Percentiles rank a stretch among this genome's conserved stretches.
Evolutionary conservation across 2,329 filamentous ascomycete genomes (phyloP).

Genomic region (Tolypocladium ovalisporum): DNA sequence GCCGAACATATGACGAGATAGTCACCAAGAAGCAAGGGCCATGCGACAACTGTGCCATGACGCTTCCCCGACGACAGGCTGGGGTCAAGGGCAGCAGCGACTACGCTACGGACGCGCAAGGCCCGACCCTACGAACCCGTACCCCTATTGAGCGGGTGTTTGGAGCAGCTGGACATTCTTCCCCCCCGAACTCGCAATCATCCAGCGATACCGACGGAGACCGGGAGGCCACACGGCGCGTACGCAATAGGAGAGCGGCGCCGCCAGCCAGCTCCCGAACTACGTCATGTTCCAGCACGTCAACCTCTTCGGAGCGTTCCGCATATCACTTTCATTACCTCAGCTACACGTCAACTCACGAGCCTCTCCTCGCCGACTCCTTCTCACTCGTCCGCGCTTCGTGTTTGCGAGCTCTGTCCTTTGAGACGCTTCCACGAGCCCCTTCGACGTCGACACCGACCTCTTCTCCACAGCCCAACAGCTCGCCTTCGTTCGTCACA

Average conservation of each 20-base stretch:
- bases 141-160: constrained; percentile 50
- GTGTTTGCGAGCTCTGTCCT: constrained; percentile 54
- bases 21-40: constrained; percentile 52
- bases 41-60: constrained; percentile 60
- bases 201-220: constrained; percentile 43
- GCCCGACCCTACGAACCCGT: constrained; percentile 48
- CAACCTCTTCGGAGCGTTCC: constrained; percentile 32
- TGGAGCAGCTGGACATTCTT: constrained; percentile 32
- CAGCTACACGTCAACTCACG: constrained; percentile 59
- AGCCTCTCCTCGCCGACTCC: constrained; percentile 48
- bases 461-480: constrained; percentile 21
- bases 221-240: constrained; percentile 28
- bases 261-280: constrained; percentile 31
- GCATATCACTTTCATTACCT: constrained; percentile 52
- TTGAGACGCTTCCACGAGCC: constrained; percentile 52
- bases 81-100: constrained; percentile 13
- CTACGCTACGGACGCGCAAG: constrained; percentile 27
- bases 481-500: constrained; percentile 40
- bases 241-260: constrained; percentile 28
- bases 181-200: constrained; percentile 40
- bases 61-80: constrained; percentile 36
- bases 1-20: constrained; percentile 54
- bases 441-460: constrained; percentile 30
- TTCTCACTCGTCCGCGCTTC: constrained; percentile 58
- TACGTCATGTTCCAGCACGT: constrained; percentile 43